phyloP scores from a whole-genome alignment of 2,329 filamentous ascomycete species.

The Monilinia laxa region DNA sequence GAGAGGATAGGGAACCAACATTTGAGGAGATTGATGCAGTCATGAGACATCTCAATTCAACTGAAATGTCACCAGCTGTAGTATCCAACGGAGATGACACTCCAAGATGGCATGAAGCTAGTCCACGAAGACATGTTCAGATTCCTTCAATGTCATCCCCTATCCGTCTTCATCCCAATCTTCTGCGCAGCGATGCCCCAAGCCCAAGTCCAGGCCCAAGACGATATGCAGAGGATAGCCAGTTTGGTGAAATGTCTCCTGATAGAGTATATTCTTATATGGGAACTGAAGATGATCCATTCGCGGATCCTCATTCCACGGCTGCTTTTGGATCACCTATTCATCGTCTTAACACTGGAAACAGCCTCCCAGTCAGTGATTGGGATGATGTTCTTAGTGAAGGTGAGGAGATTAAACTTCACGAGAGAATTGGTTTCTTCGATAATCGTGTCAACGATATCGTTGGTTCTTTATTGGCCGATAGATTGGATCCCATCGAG shows the following conservation, averaged over 20 bases:
- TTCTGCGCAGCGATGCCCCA: constrained; percentile 66
- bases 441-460: constrained; percentile 86
- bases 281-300: constrained; percentile 46
- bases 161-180: constrained; percentile 53
- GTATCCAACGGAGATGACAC: constrained; percentile 35
- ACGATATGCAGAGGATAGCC: constrained; percentile 5
- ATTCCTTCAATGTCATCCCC: constrained; percentile 50
- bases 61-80: constrained; percentile 57
- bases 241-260: constrained; percentile 33
- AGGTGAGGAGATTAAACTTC: constrained; percentile 79
- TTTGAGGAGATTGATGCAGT: constrained; percentile 90
- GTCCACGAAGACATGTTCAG: constrained; percentile 44
- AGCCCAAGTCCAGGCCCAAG: constrained; percentile 67
- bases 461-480: constrained; percentile 73
- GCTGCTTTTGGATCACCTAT: constrained; percentile 55
- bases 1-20: constrained; percentile 41
- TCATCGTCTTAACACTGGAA: constrained; percentile 61
- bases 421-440: constrained; percentile 81
- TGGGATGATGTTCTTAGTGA: constrained; percentile 88
- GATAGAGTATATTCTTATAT: constrained; percentile 47
- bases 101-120: constrained; percentile 50
- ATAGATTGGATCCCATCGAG: constrained; percentile 78
- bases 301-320: constrained; percentile 40
- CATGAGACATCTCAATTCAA: constrained; percentile 80
- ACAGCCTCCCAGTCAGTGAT: constrained; percentile 73